Percentiles rank a stretch among this genome's conserved stretches.
phyloP scores from a whole-genome alignment of 176 grass and related monocot genomes.

The Avena eriantha region DNA sequence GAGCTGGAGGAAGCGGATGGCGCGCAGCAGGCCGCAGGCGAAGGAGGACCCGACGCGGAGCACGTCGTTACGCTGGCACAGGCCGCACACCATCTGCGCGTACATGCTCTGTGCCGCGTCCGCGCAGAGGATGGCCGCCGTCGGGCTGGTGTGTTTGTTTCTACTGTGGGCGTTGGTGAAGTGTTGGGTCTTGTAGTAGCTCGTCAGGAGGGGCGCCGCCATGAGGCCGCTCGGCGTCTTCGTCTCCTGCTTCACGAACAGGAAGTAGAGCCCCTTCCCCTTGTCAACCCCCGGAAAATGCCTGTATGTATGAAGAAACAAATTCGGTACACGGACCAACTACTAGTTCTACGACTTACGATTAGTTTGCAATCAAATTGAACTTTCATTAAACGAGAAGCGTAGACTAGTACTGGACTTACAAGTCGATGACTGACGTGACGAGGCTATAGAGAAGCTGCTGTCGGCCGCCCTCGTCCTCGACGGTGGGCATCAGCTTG shows the following conservation, averaged over 20 bases:
- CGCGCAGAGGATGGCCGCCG: constrained; percentile 72
- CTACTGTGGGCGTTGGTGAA: neutral
- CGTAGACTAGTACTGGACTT: neutral
- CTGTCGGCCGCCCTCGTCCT: constrained; percentile 58
- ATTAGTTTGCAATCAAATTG: no score
- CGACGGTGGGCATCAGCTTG: constrained; percentile 65
- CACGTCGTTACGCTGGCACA: constrained; percentile 73
- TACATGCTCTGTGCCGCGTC: constrained; percentile 98
- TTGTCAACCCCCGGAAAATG: constrained; percentile 57
- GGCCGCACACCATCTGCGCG: constrained; percentile 85
- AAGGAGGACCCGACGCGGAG: constrained; percentile 84
- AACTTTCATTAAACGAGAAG: no score
- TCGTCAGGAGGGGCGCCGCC: constrained; percentile 59
- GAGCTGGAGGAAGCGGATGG: constrained; percentile 90
- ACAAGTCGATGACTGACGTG: constrained; percentile 64
- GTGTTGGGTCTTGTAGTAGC: constrained; percentile 50
- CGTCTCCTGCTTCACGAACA: constrained; percentile 73
- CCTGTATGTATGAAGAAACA: constrained; percentile 14
- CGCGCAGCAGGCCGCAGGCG: constrained; percentile 76
- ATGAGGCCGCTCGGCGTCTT: constrained; percentile 57
- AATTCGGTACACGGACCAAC: no score
- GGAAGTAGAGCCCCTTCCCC: constrained; percentile 78
- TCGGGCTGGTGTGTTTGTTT: constrained; percentile 72
- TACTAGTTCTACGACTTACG: no score
- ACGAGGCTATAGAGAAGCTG: constrained; percentile 61